These are phyloP conservation scores for Microdochium bolleyi DNA, from an alignment of 2,329 filamentous ascomycete species.

Conservation along the genomic window DNA sequence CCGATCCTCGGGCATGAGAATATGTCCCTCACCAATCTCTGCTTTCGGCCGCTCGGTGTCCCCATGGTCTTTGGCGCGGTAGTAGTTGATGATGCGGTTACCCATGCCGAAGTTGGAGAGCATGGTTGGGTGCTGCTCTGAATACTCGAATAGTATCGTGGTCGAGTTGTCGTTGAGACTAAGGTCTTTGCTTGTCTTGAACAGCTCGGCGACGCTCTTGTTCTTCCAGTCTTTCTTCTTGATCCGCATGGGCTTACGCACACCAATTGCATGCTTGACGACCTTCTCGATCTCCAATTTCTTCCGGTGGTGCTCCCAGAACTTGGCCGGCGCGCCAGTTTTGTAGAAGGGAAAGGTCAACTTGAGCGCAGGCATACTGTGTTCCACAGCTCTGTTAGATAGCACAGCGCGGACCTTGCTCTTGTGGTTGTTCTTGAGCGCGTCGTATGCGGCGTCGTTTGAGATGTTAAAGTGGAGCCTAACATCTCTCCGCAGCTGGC, in stretches of 20 bases:
- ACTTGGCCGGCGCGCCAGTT: slow-evolving; percentile 67
- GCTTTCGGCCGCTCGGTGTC: slow-evolving; percentile 72
- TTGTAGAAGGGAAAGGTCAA: slow-evolving; percentile 95
- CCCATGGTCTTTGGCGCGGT: slow-evolving; percentile 70
- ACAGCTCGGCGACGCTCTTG: slow-evolving; percentile 70
- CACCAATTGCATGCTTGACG: slow-evolving; percentile 16
- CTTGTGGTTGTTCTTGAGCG: slow-evolving; percentile 93
- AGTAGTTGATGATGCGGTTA: slow-evolving; percentile 93
- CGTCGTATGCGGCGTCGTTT: slow-evolving; percentile 92
- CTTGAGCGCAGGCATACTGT: slow-evolving; percentile 84
- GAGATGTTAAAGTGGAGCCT: slow-evolving; percentile 87
- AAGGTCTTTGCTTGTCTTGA: slow-evolving; percentile 71
- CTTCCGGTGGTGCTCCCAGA: slow-evolving; percentile 59
- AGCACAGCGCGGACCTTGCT: slow-evolving; percentile 91
- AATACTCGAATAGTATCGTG: slow-evolving; percentile 87
- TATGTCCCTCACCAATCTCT: slow-evolving; percentile 81
- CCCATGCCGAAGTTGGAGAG: slow-evolving; percentile 98
- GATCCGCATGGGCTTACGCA: slow-evolving; percentile 50
- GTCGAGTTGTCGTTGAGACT: slow-evolving; percentile 84
- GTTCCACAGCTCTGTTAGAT: slow-evolving; percentile 86
- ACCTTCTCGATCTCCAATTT: slow-evolving; percentile 60
- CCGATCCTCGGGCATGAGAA: slow-evolving; percentile 86
- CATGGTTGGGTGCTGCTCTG: slow-evolving; percentile 84
- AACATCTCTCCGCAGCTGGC: slow-evolving; percentile 64
- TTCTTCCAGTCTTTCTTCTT: slow-evolving; percentile 81